Percentiles rank a stretch among this genome's conserved stretches.
Conservation (phyloP, 2,329 filamentous ascomycete species). For the Myriosclerotinia curreyana region DNA sequence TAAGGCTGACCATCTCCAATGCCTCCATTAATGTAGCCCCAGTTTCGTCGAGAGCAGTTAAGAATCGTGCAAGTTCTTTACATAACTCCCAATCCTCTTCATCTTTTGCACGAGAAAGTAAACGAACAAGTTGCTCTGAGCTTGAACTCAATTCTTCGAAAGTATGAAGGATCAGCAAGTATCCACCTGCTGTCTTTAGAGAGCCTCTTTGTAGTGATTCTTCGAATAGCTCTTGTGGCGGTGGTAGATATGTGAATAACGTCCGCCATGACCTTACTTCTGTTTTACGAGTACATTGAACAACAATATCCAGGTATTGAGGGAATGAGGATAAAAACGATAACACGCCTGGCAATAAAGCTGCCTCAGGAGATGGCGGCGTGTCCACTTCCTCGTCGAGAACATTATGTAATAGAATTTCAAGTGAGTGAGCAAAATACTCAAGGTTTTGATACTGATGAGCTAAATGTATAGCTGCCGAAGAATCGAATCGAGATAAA, state of each 20-base stretch:
- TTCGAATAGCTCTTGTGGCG: slow-evolving; percentile 88
- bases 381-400: slow-evolving; percentile 91
- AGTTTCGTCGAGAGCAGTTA: slow-evolving; percentile 86
- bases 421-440: slow-evolving; percentile 90
- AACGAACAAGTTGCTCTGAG: slow-evolving; percentile 73
- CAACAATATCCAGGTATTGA: slow-evolving; percentile 89
- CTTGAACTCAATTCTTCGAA: slow-evolving; percentile 66
- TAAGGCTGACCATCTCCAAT: slow-evolving; percentile 59
- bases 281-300: slow-evolving; percentile 96
- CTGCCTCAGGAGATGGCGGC: slow-evolving; percentile 58
- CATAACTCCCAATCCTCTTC: slow-evolving; percentile 94
- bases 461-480: slow-evolving; percentile 76
- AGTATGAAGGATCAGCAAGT: slow-evolving; percentile 90
- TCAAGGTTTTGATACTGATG: slow-evolving; percentile 82
- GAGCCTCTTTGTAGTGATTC: slow-evolving; percentile 81
- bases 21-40: slow-evolving; percentile 75
- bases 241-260: slow-evolving; percentile 85
- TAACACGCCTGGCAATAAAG: slow-evolving; percentile 61
- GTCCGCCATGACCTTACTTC: slow-evolving; percentile 94
- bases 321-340: slow-evolving; percentile 69
- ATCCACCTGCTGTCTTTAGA: slow-evolving; percentile 92
- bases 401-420: slow-evolving; percentile 88
- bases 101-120: slow-evolving; percentile 76
- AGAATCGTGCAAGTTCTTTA: slow-evolving; percentile 89
- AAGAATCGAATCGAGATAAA: slow-evolving; percentile 70